These are phyloP conservation scores for Nidularia sp. DNA, from an alignment of 768 basidiomycete genomes.

Conservation along the genomic window DNA sequence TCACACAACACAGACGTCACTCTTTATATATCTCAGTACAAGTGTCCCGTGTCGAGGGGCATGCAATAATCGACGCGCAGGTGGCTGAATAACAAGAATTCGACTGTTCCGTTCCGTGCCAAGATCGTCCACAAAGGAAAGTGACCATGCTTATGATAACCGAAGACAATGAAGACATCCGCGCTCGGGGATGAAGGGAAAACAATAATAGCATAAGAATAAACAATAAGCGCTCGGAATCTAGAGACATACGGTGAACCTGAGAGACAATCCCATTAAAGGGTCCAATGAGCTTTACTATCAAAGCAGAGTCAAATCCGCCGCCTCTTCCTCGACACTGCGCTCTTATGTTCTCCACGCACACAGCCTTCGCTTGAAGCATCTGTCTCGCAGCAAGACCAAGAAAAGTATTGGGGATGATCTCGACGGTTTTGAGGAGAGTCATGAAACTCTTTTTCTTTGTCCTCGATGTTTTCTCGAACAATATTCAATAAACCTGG, in stretches of 20 bases:
- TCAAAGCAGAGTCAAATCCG: constrained; percentile 5
- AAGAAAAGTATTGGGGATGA: constrained; percentile 44
- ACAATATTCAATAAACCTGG: background rate
- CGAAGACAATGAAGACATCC: constrained; percentile 3
- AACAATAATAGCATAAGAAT: constrained; percentile 12
- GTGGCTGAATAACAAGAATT: too few species aligned
- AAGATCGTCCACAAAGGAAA: too few species aligned
- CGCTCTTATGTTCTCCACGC: constrained; percentile 26
- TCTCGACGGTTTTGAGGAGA: constrained; percentile 30
- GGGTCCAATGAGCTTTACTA: background rate
- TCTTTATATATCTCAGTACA: too few species aligned
- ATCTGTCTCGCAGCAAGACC: constrained; percentile 45
- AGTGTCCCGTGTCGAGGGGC: too few species aligned
- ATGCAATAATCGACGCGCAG: too few species aligned
- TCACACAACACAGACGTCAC: too few species aligned
- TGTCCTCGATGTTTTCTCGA: constrained; percentile 35
- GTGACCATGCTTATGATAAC: background rate
- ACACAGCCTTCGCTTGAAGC: constrained; percentile 36
- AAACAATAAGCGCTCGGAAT: background rate
- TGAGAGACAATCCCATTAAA: background rate
- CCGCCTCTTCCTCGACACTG: constrained; percentile 26
- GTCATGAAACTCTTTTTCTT: constrained; percentile 36
- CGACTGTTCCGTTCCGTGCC: too few species aligned
- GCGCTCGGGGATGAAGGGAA: constrained; percentile 1
- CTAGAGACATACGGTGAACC: constrained; percentile 1